Base-by-base conservation (phyloP, 371 early-diverging fungal genomes). In the Mortierella sp. region DNA sequence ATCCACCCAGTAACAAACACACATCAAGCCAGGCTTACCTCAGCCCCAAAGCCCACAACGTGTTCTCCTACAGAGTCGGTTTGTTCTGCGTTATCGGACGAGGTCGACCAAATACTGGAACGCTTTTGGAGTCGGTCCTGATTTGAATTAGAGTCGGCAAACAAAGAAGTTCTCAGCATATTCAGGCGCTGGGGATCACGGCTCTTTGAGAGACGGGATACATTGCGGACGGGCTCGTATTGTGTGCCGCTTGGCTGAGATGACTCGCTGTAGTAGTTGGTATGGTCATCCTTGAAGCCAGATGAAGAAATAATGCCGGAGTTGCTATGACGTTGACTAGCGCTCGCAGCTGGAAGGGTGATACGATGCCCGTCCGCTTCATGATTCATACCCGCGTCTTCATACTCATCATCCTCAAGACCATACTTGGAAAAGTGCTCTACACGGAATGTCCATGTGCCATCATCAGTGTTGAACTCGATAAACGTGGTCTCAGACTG, bases 391-490 rank as follows among this genome's bases (percentile, higher is more conserved):
- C 68, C 75, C n/a, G 75, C 75, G 11, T 85, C 83, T 18, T 78
- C 80, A 32, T 69, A 83, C 24, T 70, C 78, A 37, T 78, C 78
- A 55, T 85, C 89, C 3, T 74, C 84, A 57, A 95, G 70, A 11
- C 95, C 95, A 75, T 96, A 95, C 58, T 86, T 78, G 81, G 93
- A 94, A 83, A 98, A 98, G 75, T 95, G 94, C 64, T 94, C 89
- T 11, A 97, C 97, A 24, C 87, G 85, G 83, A 98, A 98, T 18
- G 85, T 88, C 99, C 99, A 98, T 0, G 86, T 87, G 28, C 98
- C 97, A n/a, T 89, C 90, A 2, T 83, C 76, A 14, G 86, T 75
- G 43, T 91, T 88, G 84, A 93, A 98, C 58, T 90, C 91, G 26
- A 96, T 76, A 84, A 97, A 96, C 58, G 90, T 85, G 4, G 96